A percentile compares a stretch with the other conserved stretches of the same genome.
Conservation (phyloP, 768 basidiomycete species). For the Lyophyllum atratum region DNA sequence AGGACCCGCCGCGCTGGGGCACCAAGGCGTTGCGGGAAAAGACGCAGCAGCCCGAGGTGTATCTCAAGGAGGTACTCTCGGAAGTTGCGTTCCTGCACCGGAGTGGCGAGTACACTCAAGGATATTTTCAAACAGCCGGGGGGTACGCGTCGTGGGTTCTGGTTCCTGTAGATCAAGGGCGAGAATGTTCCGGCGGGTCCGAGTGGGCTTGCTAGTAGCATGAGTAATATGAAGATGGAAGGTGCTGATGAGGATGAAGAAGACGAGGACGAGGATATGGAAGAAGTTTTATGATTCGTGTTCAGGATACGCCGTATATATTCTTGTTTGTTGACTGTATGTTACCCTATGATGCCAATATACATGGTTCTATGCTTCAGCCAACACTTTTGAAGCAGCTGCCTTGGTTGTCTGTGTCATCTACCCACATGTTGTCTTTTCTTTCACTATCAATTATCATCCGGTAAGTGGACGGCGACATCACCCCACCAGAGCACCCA, state of each 20-base stretch:
- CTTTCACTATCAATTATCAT: too few relatives aligned
- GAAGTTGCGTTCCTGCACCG: constrained; percentile 79
- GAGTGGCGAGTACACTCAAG: constrained; percentile 78
- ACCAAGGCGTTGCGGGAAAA: constrained; percentile 75
- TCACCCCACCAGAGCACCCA: too few relatives aligned
- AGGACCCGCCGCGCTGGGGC: constrained; percentile 79
- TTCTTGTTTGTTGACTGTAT: background rate
- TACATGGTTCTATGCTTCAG: too few relatives aligned
- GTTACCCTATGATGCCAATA: too few relatives aligned
- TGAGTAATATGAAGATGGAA: constrained; percentile 50
- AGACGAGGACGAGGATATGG: constrained; percentile 69
- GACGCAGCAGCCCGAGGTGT: constrained; percentile 85
- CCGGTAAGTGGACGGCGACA: too few relatives aligned
- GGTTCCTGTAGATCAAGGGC: constrained; percentile 39
- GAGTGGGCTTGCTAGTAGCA: constrained; percentile 27
- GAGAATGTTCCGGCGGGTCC: constrained; percentile 47
- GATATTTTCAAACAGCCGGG: constrained; percentile 69
- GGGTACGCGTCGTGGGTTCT: constrained; percentile 39
- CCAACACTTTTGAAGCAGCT: too few relatives aligned
- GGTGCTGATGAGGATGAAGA: constrained; percentile 60
- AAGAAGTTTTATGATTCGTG: constrained; percentile 57
- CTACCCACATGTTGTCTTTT: too few relatives aligned
- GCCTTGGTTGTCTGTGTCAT: too few relatives aligned
- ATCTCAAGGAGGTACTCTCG: constrained; percentile 79
- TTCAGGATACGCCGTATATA: background rate